Conservation (phyloP, 495 filamentous ascomycete species). For the Daldinia bambusicola region DNA sequence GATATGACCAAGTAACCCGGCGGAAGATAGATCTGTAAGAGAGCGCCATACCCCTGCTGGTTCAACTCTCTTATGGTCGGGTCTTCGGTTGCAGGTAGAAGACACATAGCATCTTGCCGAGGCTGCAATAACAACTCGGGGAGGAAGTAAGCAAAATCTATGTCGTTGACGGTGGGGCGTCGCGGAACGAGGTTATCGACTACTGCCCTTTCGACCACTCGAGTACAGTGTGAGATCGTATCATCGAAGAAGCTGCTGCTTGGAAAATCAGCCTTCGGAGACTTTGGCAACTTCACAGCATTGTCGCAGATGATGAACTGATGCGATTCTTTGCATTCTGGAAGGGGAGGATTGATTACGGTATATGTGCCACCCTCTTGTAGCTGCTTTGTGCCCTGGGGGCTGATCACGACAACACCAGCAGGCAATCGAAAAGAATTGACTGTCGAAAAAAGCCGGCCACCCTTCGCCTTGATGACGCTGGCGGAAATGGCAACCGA, state of each 20-base stretch:
- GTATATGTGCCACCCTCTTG: conserved; percentile 9
- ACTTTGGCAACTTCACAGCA: neutral
- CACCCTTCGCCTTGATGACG: neutral
- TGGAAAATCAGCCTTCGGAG: neutral
- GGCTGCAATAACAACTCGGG: conserved; percentile 7
- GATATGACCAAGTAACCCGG: neutral
- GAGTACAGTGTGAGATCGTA: neutral
- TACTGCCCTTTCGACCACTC: neutral
- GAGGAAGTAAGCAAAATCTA: neutral
- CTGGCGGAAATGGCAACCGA: conserved; percentile 5
- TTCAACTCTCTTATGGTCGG: neutral
- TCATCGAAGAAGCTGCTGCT: neutral
- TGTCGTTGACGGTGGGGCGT: neutral
- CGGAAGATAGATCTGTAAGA: conserved; percentile 13
- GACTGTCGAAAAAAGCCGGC: neutral
- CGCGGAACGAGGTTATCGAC: neutral
- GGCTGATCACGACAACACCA: neutral
- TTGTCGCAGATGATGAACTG: conserved; percentile 12
- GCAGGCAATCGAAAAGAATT: conserved; percentile 6
- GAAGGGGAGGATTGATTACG: neutral
- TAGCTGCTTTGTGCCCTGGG: neutral
- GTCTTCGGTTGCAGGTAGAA: neutral
- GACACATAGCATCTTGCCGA: neutral
- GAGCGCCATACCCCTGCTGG: neutral
- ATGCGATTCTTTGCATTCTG: neutral